A percentile compares a stretch with the other conserved stretches of the same genome.
These are phyloP conservation scores for Xylaria grammica DNA, from an alignment of 495 filamentous ascomycete species.

Conservation along the genomic window DNA sequence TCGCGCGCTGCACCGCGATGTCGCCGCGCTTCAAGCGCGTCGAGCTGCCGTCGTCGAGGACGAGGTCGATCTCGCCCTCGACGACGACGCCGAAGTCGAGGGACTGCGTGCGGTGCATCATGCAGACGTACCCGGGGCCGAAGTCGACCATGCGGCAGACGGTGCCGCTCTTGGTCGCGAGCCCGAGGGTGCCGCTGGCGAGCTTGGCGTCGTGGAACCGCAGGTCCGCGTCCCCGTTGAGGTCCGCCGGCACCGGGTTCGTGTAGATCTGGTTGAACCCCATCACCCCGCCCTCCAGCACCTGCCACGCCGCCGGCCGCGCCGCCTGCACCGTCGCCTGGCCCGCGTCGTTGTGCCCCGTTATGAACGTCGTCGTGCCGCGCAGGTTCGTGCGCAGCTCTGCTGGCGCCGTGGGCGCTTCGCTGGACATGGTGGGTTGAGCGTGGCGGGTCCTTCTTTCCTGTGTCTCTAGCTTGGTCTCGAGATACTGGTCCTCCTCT, in stretches of 20 bases:
- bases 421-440: slow-evolving; percentile 20
- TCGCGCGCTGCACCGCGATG: slow-evolving; percentile 67
- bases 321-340: slow-evolving; percentile 43
- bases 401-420: slow-evolving; percentile 16
- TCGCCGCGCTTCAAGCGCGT: slow-evolving; percentile 64
- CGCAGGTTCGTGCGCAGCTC: slow-evolving; percentile 40
- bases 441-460: not conserved
- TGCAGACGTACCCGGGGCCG: slow-evolving; percentile 54
- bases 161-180: slow-evolving; percentile 56
- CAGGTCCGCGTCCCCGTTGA: slow-evolving; percentile 60
- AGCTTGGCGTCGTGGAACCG: slow-evolving; percentile 41
- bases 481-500: no score
- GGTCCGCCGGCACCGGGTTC: slow-evolving; percentile 59
- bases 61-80: slow-evolving; percentile 71
- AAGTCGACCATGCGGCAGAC: slow-evolving; percentile 68
- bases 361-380: slow-evolving; percentile 44
- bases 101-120: slow-evolving; percentile 74
- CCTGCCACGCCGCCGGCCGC: slow-evolving; percentile 32
- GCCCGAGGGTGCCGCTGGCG: slow-evolving; percentile 45
- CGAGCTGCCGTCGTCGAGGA: slow-evolving; percentile 65
- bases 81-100: slow-evolving; percentile 79
- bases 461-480: no score
- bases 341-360: slow-evolving; percentile 44
- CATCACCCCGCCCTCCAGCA: slow-evolving; percentile 28
- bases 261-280: slow-evolving; percentile 50